phyloP scores from a whole-genome alignment of 2,329 filamentous ascomycete species.

The Aspergillus amoenus region DNA sequence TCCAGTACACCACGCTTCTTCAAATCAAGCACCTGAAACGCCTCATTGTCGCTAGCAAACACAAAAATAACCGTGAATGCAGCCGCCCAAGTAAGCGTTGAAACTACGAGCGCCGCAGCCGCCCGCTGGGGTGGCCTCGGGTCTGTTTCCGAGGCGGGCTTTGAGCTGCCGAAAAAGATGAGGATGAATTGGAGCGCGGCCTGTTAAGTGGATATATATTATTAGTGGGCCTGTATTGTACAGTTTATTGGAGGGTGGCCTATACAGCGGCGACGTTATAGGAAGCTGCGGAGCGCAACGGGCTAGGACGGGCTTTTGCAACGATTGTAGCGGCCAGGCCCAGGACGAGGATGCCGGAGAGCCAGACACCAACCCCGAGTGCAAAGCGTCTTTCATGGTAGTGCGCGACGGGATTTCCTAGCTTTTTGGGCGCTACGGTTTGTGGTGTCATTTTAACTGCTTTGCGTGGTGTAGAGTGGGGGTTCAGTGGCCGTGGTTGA shows the following conservation, averaged over 20 bases:
- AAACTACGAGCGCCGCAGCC: not conserved
- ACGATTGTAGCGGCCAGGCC: constrained; percentile 2
- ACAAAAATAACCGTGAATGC: constrained; percentile 8
- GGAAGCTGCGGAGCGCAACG: constrained; percentile 1
- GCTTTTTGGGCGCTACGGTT: not conserved
- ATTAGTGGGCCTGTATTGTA: not conserved
- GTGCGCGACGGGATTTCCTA: not conserved
- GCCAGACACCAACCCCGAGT: not conserved
- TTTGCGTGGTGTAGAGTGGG: not conserved
- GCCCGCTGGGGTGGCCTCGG: not conserved
- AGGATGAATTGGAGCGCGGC: not conserved
- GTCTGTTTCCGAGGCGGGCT: constrained; percentile 2
- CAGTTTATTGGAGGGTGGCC: not conserved
- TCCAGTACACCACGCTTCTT: not conserved
- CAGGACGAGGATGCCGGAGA: constrained; percentile 2
- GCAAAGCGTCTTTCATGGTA: not conserved
- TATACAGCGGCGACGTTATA: constrained; percentile 4
- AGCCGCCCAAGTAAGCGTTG: not conserved
- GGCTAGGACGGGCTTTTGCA: not conserved
- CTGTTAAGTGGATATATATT: not conserved
- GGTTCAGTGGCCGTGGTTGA: no score
- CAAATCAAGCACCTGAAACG: not conserved
- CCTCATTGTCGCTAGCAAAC: not conserved
- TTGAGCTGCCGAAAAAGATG: not conserved
- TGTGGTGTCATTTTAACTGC: not conserved